These are phyloP conservation scores for Mycena epipterygia DNA, from an alignment of 768 basidiomycete genomes.

Conservation along the genomic window DNA sequence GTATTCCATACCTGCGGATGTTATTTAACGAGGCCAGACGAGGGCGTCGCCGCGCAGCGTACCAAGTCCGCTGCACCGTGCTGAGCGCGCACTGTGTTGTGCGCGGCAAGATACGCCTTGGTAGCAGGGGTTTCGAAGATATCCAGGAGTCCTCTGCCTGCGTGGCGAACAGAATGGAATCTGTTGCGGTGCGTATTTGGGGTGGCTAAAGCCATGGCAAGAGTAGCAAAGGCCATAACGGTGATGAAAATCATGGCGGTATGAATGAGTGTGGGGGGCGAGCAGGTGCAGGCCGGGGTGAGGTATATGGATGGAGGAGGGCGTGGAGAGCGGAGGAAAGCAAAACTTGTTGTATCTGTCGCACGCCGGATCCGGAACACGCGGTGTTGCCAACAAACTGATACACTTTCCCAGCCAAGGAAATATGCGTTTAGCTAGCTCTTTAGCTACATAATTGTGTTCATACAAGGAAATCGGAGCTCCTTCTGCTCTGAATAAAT, in stretches of 20 bases:
- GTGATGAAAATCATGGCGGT: constrained; percentile 45
- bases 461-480: neutral
- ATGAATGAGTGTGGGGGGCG: constrained; percentile 55
- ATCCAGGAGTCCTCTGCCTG: neutral
- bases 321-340: neutral
- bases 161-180: constrained; percentile 35
- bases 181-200: constrained; percentile 23
- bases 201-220: constrained; percentile 37
- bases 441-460: neutral
- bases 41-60: neutral
- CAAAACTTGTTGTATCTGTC: too few relatives aligned
- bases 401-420: too few relatives aligned
- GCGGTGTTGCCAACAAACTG: too few relatives aligned
- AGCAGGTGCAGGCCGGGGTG: constrained; percentile 35
- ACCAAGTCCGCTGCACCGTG: constrained; percentile 58
- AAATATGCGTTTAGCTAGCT: too few relatives aligned
- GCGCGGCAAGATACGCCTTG: constrained; percentile 49
- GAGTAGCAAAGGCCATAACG: constrained; percentile 43
- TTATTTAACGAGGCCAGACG: neutral
- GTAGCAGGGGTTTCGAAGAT: neutral
- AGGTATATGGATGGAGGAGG: neutral
- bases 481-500: too few relatives aligned
- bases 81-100: constrained; percentile 61
- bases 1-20: constrained; percentile 56
- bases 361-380: constrained; percentile 1